Base-by-base conservation (phyloP, 2,329 filamentous ascomycete genomes). In the Daldinia eschscholtzii region DNA sequence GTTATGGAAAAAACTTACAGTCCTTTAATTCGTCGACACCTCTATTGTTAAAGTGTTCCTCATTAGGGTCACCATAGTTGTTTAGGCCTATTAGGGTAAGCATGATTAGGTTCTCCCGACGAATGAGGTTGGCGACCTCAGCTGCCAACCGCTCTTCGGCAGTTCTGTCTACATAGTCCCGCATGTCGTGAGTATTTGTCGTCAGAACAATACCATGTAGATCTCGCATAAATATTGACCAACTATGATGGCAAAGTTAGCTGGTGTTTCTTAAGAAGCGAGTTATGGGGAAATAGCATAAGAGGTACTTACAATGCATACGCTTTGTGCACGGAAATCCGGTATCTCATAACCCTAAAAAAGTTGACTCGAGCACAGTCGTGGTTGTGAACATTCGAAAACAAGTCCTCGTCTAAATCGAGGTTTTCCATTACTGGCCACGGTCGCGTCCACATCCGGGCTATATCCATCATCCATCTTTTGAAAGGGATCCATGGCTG, bases 291-390 rank as follows among this genome's bases (percentile, higher is more conserved):
- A n/a, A 33, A 33, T 15, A 26, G 2, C 3, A 28, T 52, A 18
- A 35, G 6, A 9, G 7, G 12, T 23, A 53, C 55, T 42, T 57
- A 57, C 55, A 2, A 50, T 6, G 64, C 35, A 15, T 55, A 46
- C 6, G 39, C 1, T 39, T 10, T 60, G 13, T 70, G 59, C 6
- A 6, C 13, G 1, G 13, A 20, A 13, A 70, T 28, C 6, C 68
- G 65, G 18, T n/a, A 23, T n/a, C 28, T 63, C 50, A 65, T 58
- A n/a, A 59, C 59, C 0, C 15, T 46, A 41, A 68, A 68, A 37
- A 70, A 70, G 23, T 50, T 68, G 4, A 70, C 10, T 7, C 13
- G 15, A 10, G 18, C 9, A 12, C 13, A n/a, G 10, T 35, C 9
- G 23, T 62, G 12, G 3, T 33, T 13, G 18, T 63, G 48, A 1